These are phyloP conservation scores for Physcomitrellopsis africana DNA, from an alignment of 225 moss, liverwort and hornwort genomes.

Conservation along the genomic window DNA sequence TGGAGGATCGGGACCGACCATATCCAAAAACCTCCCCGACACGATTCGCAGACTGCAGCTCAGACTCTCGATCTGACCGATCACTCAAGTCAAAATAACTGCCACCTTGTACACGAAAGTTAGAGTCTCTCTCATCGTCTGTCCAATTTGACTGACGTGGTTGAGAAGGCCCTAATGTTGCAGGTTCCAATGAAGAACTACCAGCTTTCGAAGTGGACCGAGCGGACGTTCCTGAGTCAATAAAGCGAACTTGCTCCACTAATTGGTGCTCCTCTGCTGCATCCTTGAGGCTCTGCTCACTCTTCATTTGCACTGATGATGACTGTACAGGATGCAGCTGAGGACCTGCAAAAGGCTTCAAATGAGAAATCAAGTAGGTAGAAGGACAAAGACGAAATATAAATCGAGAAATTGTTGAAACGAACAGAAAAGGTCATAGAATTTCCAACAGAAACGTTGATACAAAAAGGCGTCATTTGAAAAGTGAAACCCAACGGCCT, in stretches of 20 bases:
- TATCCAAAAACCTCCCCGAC: slow-evolving; percentile 69
- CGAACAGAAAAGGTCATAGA: background rate
- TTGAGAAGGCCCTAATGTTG: slow-evolving; percentile 53
- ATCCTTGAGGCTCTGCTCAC: slow-evolving; percentile 52
- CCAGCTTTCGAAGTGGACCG: slow-evolving; percentile 49
- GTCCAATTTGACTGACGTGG: slow-evolving; percentile 95
- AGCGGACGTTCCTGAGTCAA: slow-evolving; percentile 36
- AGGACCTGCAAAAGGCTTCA: slow-evolving; percentile 45
- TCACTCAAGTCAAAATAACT: slow-evolving; percentile 67
- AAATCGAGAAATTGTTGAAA: background rate
- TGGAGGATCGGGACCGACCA: slow-evolving; percentile 62
- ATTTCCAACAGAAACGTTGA: no score
- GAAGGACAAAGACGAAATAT: background rate
- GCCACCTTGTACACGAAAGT: slow-evolving; percentile 76
- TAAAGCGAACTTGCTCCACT: slow-evolving; percentile 52
- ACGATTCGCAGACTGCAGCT: slow-evolving; percentile 66
- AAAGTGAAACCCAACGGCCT: background rate
- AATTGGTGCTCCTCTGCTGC: slow-evolving; percentile 43
- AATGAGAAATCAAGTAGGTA: slow-evolving; percentile 27
- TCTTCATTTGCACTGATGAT: slow-evolving; percentile 57
- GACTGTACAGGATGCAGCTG: slow-evolving; percentile 87
- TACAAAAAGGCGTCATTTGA: background rate
- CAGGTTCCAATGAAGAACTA: slow-evolving; percentile 48
- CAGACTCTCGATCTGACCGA: slow-evolving; percentile 68
- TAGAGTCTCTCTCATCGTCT: slow-evolving; percentile 95